Evolutionary conservation across 2,329 filamentous ascomycete species (phyloP).

Genomic region (Phaeophleospora eucalypticola): DNA sequence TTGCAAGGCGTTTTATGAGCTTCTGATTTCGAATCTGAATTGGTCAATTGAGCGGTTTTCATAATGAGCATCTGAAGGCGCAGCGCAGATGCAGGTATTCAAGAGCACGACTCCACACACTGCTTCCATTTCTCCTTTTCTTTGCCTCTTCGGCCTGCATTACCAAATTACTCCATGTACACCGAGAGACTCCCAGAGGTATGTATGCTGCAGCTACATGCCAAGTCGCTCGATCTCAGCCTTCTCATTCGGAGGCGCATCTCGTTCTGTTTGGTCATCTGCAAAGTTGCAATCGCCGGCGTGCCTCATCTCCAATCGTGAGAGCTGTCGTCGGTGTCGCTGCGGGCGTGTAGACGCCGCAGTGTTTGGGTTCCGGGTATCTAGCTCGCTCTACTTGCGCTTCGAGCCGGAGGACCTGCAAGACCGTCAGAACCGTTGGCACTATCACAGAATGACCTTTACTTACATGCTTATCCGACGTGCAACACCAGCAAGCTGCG

Average conservation of each 20-base stretch:
- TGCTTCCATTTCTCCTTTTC: too few relatives aligned
- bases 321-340: not conserved
- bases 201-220: not conserved
- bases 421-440: not conserved
- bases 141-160: too few relatives aligned
- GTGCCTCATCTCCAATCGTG: not conserved
- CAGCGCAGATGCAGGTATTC: too few relatives aligned
- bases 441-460: too few relatives aligned
- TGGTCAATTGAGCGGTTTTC: too few relatives aligned
- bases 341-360: not conserved
- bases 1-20: too few relatives aligned
- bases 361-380: not conserved
- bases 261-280: not conserved
- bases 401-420: conserved; percentile 4
- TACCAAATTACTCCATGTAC: too few relatives aligned
- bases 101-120: too few relatives aligned
- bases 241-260: not conserved
- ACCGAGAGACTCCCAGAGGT: too few relatives aligned
- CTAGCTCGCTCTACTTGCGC: conserved; percentile 1
- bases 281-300: not conserved
- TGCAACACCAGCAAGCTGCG: conserved; percentile 78
- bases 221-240: not conserved
- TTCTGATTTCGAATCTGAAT: too few relatives aligned
- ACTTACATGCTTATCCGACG: conserved; percentile 86
- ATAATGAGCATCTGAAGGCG: too few relatives aligned